Percentiles rank a stretch among this genome's conserved stretches.
These are phyloP conservation scores for Cynanchum wilfordii DNA, from an alignment of 257 asterid species.

Conservation along the genomic window DNA sequence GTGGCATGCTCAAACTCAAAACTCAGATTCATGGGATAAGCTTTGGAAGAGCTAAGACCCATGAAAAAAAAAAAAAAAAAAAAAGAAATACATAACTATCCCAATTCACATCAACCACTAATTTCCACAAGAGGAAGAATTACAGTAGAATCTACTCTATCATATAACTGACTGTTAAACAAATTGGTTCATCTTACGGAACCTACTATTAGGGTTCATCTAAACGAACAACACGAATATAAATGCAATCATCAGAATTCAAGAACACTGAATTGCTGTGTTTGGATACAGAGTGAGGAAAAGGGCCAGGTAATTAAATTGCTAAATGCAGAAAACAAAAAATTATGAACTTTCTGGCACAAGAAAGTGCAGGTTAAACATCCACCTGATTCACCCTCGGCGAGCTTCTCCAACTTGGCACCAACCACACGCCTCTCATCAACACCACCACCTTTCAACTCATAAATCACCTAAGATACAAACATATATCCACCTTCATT, in stretches of 20 bases:
- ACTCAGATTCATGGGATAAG: neutral
- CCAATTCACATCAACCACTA: neutral
- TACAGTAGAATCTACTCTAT: neutral
- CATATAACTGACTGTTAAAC: neutral
- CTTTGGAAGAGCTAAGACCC: neutral
- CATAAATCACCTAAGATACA: conserved; percentile 70
- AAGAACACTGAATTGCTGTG: neutral
- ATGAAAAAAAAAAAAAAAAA: neutral
- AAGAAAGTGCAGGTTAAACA: neutral
- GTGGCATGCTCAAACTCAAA: neutral
- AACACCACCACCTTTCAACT: conserved; percentile 97
- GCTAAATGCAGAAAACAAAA: neutral
- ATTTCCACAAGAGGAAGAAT: neutral
- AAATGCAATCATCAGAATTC: neutral
- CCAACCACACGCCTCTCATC: conserved; percentile 98
- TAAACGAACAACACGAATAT: neutral
- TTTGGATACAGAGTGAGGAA: neutral
- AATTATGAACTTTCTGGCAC: neutral
- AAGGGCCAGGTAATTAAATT: neutral
- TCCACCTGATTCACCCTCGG: conserved; percentile 92
- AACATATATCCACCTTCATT: neutral
- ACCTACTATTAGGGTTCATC: neutral
- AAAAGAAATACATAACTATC: neutral
- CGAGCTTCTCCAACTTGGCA: conserved; percentile 92
- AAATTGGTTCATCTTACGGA: neutral